Conservation (phyloP, 306 rosid genomes). For the Alnus rubra region DNA sequence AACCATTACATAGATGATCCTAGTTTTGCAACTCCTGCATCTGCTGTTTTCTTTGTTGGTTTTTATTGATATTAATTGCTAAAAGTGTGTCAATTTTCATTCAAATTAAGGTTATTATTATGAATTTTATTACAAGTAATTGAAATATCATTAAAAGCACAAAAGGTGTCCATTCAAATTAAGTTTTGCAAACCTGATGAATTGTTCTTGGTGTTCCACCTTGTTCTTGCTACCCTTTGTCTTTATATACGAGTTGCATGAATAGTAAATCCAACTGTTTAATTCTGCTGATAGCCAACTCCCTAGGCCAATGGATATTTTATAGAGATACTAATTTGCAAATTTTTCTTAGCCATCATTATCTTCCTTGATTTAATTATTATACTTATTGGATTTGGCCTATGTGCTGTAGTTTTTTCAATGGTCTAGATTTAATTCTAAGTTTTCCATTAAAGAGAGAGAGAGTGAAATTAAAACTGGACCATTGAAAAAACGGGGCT, state of each 20-base stretch:
- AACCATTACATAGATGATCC: neutral
- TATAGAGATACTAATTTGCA: neutral
- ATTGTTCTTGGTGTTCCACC: neutral
- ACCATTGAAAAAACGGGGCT: too few species aligned
- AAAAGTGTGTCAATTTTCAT: neutral
- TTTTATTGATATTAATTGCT: neutral
- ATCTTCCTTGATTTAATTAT: neutral
- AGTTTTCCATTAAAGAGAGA: too few species aligned
- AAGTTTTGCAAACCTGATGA: neutral
- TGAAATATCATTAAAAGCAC: too few species aligned
- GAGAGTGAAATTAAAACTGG: too few species aligned
- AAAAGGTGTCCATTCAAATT: neutral
- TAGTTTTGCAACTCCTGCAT: neutral
- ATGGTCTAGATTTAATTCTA: too few species aligned
- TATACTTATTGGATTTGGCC: neutral
- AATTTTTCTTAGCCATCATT: neutral
- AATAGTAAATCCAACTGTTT: neutral
- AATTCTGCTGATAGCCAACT: neutral
- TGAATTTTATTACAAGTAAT: too few species aligned
- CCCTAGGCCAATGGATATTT: neutral
- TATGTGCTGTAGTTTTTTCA: too few species aligned
- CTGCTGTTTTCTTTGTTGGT: neutral
- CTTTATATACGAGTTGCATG: neutral
- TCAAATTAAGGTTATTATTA: neutral
- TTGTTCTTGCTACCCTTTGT: neutral